phyloP scores from a whole-genome alignment of 2,329 filamentous ascomycete species.

The Cryphonectria naterciae region DNA sequence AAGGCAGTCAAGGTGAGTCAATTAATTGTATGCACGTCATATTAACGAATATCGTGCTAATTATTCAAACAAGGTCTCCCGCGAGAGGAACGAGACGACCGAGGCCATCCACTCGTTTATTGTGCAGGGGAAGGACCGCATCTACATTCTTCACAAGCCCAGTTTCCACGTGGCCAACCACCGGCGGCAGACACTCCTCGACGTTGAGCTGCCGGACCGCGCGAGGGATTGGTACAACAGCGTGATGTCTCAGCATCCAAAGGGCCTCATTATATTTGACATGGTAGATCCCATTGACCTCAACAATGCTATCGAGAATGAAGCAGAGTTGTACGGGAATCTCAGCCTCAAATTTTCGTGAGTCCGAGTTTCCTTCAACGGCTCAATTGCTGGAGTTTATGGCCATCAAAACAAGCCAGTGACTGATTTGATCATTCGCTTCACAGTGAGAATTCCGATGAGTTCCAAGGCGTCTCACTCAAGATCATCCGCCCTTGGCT shows the following conservation, averaged over 20 bases:
- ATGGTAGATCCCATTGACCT: slow-evolving; percentile 28
- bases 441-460: neutral
- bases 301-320: slow-evolving; percentile 32
- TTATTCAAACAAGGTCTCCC: slow-evolving; percentile 32
- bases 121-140: slow-evolving; percentile 40
- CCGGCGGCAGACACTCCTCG: slow-evolving; percentile 44
- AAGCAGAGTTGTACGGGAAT: slow-evolving; percentile 25
- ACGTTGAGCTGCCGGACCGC: slow-evolving; percentile 31
- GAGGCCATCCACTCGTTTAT: slow-evolving; percentile 44
- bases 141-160: slow-evolving; percentile 43
- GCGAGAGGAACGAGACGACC: slow-evolving; percentile 41
- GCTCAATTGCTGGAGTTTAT: neutral
- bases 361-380: neutral
- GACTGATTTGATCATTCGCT: neutral
- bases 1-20: slow-evolving; percentile 33
- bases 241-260: slow-evolving; percentile 36
- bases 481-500: neutral
- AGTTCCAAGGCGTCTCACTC: neutral
- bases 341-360: slow-evolving; percentile 6
- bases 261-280: slow-evolving; percentile 17
- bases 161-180: slow-evolving; percentile 47
- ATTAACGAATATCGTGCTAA: neutral
- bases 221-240: slow-evolving; percentile 34
- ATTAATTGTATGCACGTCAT: neutral
- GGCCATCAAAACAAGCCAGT: neutral